Base-by-base conservation (phyloP, 2,329 filamentous ascomycete species). In the Dendrostoma leiphaemia region DNA sequence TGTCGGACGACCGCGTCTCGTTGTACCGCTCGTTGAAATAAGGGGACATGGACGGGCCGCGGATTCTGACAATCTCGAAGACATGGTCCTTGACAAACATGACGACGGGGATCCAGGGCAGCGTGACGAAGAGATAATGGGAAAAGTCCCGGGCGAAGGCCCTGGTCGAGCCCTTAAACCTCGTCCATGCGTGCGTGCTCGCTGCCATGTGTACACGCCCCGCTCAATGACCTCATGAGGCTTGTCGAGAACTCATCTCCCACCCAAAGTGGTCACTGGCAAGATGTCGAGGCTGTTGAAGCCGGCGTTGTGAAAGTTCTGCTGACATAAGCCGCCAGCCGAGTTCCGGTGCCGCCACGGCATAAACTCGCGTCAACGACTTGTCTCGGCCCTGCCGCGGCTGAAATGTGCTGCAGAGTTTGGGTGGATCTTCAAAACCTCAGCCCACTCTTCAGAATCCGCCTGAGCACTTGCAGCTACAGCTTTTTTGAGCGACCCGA, bases 1-100 rank as follows among this genome's bases (percentile, higher is more conserved):
- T 56, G 59, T 88, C 84, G 48, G 76, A 69, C 34, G 69, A 67
- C 59, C 74, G 73, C 55, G 75, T 83, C 63, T 78, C 76, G 64
- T 86, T 76, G 63, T 77, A 85, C 49, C 85, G 80, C 55, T 83
- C 76, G 64, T 92, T 92, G 51, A 93, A 74, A 58, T 85, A 87
- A 1, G 90, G 90, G 52, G 87, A 87, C 90, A 94, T 94, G 19
- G 87, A 91, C 19, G 76, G 69, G 2, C 85, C 85, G 32, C 75
- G 75, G 56, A 89, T 80, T 54, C 73, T 71, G 3, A 78, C 79
- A 41, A 85, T 58, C 60, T 85, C 81, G 21, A 78, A 81, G 34
- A 88, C 77, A 62, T 84, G 76, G 31, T 79, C 72, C 62, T 86
- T 82, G 71, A 88, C 78, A 67, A 80, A 82, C 54, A 85, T 77